Conservation (phyloP, 1,284 basidiomycete genomes). For the Apiotrichum mycotoxinovorans region DNA sequence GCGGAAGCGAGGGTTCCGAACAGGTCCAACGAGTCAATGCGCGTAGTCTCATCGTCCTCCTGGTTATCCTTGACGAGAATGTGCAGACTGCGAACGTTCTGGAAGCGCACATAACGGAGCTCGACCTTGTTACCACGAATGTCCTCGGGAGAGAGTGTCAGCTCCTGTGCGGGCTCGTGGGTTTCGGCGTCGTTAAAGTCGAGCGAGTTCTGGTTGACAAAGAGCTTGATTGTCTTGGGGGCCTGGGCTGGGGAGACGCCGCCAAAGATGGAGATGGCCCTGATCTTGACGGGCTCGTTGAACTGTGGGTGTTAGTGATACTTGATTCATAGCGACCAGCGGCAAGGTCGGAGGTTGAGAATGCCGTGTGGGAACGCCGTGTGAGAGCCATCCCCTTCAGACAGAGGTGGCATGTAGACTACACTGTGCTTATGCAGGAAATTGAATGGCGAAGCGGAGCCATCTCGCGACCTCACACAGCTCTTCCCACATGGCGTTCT, state of each 20-base stretch:
- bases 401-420: too few species aligned
- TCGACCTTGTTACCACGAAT: constrained; percentile 59
- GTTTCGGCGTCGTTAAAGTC: constrained; percentile 58
- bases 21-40: constrained; percentile 72
- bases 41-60: constrained; percentile 66
- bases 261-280: constrained; percentile 63
- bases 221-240: constrained; percentile 61
- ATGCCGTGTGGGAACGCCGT: neutral
- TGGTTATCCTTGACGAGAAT: constrained; percentile 76
- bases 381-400: neutral
- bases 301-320: constrained; percentile 55
- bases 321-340: too few species aligned
- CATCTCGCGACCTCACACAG: neutral
- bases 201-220: constrained; percentile 63
- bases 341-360: too few species aligned
- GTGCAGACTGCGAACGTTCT: constrained; percentile 68
- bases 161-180: constrained; percentile 48
- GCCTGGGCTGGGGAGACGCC: constrained; percentile 55
- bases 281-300: constrained; percentile 71
- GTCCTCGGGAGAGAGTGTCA: constrained; percentile 45
- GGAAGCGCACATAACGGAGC: constrained; percentile 73
- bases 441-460: too few species aligned
- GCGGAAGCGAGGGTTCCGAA: constrained; percentile 52
- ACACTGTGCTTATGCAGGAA: too few species aligned
- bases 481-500: neutral